phyloP scores from a whole-genome alignment of 1,284 basidiomycete species.

The Agaricales sp. region DNA sequence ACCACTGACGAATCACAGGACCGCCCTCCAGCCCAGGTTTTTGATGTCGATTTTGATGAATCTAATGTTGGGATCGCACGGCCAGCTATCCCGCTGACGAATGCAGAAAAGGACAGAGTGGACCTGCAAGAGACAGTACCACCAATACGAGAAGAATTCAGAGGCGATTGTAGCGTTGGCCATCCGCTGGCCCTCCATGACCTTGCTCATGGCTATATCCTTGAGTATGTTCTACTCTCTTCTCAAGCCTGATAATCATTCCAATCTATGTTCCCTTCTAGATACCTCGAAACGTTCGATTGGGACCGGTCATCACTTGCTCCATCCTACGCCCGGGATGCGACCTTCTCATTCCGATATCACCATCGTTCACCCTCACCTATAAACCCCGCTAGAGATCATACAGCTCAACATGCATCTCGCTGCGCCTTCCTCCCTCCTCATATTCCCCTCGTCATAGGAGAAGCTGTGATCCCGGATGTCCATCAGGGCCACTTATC shows the following conservation, averaged over 20 bases:
- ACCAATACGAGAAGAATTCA: neutral
- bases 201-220: neutral
- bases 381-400: neutral
- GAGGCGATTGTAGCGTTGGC: no score
- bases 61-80: no score
- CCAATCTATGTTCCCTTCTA: no score
- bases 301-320: neutral
- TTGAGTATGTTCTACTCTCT: neutral
- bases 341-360: neutral
- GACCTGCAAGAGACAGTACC: neutral
- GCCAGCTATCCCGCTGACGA: neutral
- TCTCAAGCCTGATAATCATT: no score
- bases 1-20: neutral
- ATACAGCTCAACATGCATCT: no score
- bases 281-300: neutral
- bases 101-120: neutral
- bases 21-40: neutral
- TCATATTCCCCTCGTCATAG: neutral
- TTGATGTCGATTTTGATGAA: no score
- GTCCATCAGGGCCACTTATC: neutral
- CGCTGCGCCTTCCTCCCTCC: neutral
- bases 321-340: neutral
- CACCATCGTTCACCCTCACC: neutral
- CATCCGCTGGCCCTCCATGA: no score
- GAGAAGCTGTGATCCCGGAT: neutral